These are phyloP conservation scores for Juglanconis sp. DNA, from an alignment of 2,329 filamentous ascomycete genomes.

Conservation along the genomic window DNA sequence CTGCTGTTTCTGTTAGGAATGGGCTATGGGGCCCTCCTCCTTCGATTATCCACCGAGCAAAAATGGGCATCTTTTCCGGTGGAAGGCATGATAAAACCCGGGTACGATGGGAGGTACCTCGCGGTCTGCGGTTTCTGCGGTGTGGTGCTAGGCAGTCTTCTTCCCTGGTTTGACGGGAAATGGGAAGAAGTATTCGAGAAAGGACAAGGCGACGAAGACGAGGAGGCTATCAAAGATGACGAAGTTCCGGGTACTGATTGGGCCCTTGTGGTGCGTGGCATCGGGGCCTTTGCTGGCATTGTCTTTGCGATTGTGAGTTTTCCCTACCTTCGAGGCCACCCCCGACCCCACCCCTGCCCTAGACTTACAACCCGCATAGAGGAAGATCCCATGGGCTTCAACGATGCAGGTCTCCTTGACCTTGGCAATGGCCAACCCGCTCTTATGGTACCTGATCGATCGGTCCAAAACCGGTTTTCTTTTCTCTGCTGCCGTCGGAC, in stretches of 20 bases:
- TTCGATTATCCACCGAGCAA: conserved; percentile 70
- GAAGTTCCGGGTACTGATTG: conserved; percentile 59
- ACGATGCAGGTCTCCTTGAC: conserved; percentile 90
- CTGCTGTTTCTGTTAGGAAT: conserved; percentile 77
- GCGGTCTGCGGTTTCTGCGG: conserved; percentile 79
- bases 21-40: conserved; percentile 77
- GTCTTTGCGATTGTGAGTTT: conserved; percentile 71
- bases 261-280: conserved; percentile 60
- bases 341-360: too few species aligned
- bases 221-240: conserved; percentile 25
- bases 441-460: conserved; percentile 95
- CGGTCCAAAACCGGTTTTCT: conserved; percentile 81
- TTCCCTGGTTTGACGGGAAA: conserved; percentile 80
- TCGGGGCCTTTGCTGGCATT: conserved; percentile 60
- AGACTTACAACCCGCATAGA: conserved; percentile 43
- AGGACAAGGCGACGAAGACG: conserved; percentile 25
- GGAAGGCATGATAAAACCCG: conserved; percentile 38
- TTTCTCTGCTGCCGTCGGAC: conserved; percentile 69
- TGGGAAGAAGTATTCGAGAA: conserved; percentile 57
- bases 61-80: conserved; percentile 62
- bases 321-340: not conserved
- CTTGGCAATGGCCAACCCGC: conserved; percentile 85
- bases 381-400: conserved; percentile 88
- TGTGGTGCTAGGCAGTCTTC: conserved; percentile 70
- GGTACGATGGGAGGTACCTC: conserved; percentile 64